Percentiles rank a stretch among this genome's conserved stretches.
Conservation (phyloP, 345 rosid genomes). For the Anastatica hierochuntica region DNA sequence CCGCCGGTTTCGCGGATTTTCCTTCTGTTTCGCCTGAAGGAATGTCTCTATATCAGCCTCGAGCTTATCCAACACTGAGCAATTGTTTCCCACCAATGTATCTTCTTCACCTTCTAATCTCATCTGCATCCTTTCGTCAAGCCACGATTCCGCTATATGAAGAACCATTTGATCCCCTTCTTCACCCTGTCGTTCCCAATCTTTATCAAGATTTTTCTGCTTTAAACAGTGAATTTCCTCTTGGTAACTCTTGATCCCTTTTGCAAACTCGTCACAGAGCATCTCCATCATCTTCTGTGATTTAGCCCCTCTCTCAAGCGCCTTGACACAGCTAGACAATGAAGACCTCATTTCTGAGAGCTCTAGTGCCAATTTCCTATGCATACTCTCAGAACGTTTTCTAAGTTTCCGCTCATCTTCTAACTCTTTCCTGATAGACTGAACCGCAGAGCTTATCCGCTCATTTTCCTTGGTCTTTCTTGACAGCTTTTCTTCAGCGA, state of each 20-base stretch:
- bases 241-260: conserved; percentile 75
- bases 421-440: no score
- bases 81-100: no score
- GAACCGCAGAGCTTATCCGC: conserved; percentile 57
- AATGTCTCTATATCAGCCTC: conserved; percentile 22
- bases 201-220: conserved; percentile 59
- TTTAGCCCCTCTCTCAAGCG: conserved; percentile 57
- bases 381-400: conserved; percentile 71
- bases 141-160: conserved; percentile 91
- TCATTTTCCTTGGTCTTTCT: conserved; percentile 65
- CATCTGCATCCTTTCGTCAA: conserved; percentile 90
- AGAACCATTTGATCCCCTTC: conserved; percentile 62
- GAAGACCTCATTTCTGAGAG: conserved; percentile 65
- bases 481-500: conserved; percentile 63
- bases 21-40: conserved; percentile 4
- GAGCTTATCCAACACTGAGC: conserved; percentile 21
- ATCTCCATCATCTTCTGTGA: conserved; percentile 68
- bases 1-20: conserved; percentile 34
- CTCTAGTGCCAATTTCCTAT: conserved; percentile 77
- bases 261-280: conserved; percentile 86
- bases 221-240: conserved; percentile 50
- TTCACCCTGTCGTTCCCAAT: conserved; percentile 51
- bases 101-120: conserved; percentile 7
- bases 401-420: conserved; percentile 89
- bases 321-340: conserved; percentile 44